These are phyloP conservation scores for Penicillium mononematosum DNA, from an alignment of 495 filamentous ascomycete species.

Conservation along the genomic window DNA sequence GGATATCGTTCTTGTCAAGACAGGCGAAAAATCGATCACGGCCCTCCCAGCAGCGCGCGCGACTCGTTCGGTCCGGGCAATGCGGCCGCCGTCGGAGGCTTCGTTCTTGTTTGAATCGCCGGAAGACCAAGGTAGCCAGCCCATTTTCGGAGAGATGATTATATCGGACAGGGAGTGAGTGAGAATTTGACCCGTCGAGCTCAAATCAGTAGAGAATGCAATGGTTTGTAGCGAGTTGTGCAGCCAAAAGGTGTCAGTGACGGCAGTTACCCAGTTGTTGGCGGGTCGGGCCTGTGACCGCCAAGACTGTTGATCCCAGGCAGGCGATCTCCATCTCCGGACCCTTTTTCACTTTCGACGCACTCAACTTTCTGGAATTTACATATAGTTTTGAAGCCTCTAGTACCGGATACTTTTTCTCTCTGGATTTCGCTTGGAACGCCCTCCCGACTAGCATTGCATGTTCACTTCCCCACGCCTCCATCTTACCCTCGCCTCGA, in stretches of 20 bases:
- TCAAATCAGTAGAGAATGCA: neutral
- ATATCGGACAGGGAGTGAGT: neutral
- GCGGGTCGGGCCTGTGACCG: slow-evolving; percentile 10
- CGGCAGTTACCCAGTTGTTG: neutral
- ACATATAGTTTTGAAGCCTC: neutral
- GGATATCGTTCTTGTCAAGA: slow-evolving; percentile 73
- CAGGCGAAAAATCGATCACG: slow-evolving; percentile 85
- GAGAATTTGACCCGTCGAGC: neutral
- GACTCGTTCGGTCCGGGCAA: slow-evolving; percentile 72
- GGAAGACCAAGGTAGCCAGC: slow-evolving; percentile 45
- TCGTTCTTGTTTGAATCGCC: slow-evolving; percentile 38
- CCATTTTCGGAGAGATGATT: slow-evolving; percentile 37
- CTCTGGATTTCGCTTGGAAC: neutral
- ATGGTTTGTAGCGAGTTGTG: neutral
- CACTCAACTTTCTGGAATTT: neutral
- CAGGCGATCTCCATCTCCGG: slow-evolving; percentile 3
- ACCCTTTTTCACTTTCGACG: slow-evolving; percentile 3
- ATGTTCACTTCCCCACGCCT: slow-evolving; percentile 9
- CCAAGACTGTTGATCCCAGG: slow-evolving; percentile 11
- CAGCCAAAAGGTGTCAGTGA: slow-evolving; percentile 3
- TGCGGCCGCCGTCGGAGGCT: slow-evolving; percentile 60
- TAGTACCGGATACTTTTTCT: neutral
- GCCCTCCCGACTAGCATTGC: slow-evolving; percentile 6
- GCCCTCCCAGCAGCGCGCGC: slow-evolving; percentile 80
- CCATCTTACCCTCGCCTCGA: slow-evolving; percentile 7